phyloP scores from a whole-genome alignment of 2,329 filamentous ascomycete species.

The Lasiodiplodia sp. region DNA sequence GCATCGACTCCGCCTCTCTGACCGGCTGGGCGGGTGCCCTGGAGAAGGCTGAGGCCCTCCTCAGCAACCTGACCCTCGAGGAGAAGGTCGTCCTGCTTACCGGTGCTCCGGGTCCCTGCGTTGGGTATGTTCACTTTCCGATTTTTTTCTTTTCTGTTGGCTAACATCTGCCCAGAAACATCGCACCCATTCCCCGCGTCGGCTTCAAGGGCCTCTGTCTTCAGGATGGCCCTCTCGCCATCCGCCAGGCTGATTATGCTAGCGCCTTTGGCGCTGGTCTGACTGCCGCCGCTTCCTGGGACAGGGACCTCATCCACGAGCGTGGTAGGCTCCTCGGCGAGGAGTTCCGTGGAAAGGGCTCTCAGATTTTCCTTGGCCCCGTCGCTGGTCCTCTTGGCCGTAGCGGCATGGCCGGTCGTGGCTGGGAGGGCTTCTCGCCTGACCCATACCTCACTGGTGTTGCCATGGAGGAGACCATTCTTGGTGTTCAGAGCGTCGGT shows the following conservation, averaged over 20 bases:
- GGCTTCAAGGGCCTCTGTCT: slow-evolving; percentile 52
- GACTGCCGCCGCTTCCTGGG: slow-evolving; percentile 51
- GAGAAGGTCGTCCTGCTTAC: slow-evolving; percentile 52
- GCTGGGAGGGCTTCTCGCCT: slow-evolving; percentile 58
- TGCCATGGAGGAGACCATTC: slow-evolving; percentile 52
- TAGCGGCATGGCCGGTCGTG: slow-evolving; percentile 53
- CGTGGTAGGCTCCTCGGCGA: slow-evolving; percentile 44
- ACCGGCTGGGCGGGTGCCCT: slow-evolving; percentile 46
- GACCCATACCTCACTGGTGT: slow-evolving; percentile 58
- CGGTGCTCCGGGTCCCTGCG: slow-evolving; percentile 44
- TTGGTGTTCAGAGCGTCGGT: slow-evolving; percentile 54
- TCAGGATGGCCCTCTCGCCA: slow-evolving; percentile 49
- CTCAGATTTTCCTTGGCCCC: slow-evolving; percentile 53
- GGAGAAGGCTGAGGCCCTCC: slow-evolving; percentile 44
- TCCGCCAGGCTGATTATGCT: slow-evolving; percentile 33
- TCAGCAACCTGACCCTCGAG: slow-evolving; percentile 45
- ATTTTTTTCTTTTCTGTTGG: neutral
- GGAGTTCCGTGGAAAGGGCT: slow-evolving; percentile 45
- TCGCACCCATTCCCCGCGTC: slow-evolving; percentile 46
- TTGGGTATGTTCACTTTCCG: slow-evolving; percentile 36
- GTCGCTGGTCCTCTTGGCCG: slow-evolving; percentile 55
- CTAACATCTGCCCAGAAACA: slow-evolving; percentile 35
- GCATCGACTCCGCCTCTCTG: slow-evolving; percentile 16
- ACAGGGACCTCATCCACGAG: slow-evolving; percentile 44
- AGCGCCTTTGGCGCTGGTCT: slow-evolving; percentile 49